Percentiles rank a stretch among this genome's conserved stretches.
phyloP scores from a whole-genome alignment of 2,329 filamentous ascomycete species.

The Zalaria obscura region DNA sequence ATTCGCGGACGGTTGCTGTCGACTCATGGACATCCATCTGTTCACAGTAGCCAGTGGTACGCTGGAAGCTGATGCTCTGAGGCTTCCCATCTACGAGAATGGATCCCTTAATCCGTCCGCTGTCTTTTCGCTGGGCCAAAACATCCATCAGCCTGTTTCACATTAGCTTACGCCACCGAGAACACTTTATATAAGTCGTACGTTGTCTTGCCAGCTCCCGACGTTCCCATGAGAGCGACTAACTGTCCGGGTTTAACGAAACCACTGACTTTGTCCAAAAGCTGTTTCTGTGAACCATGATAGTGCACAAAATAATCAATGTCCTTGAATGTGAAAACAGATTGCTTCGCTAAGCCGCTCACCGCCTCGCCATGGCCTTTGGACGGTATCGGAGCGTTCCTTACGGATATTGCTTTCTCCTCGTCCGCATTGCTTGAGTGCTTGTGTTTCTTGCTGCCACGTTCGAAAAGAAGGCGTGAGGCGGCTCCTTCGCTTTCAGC shows the following conservation, averaged over 20 bases:
- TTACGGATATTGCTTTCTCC: no score
- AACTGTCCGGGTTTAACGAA: slow-evolving; percentile 43
- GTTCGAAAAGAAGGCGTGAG: no score
- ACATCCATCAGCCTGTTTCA: slow-evolving; percentile 42
- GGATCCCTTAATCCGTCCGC: slow-evolving; percentile 50
- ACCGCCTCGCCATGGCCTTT: no score
- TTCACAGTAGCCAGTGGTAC: slow-evolving; percentile 56
- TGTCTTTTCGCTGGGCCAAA: slow-evolving; percentile 42
- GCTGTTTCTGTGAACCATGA: slow-evolving; percentile 33
- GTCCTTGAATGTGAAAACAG: slow-evolving; percentile 31
- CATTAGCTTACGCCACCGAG: no score
- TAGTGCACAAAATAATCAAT: slow-evolving; percentile 40
- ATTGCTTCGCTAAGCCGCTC: no score
- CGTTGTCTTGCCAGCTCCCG: slow-evolving; percentile 73
- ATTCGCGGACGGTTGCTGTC: slow-evolving; percentile 42
- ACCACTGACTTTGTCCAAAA: slow-evolving; percentile 39
- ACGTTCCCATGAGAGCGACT: slow-evolving; percentile 58
- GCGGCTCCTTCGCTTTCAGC: no score
- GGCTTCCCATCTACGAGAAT: slow-evolving; percentile 50
- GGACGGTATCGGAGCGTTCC: no score
- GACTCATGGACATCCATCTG: slow-evolving; percentile 52
- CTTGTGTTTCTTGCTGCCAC: no score
- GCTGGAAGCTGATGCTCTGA: slow-evolving; percentile 43
- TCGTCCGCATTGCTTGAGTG: no score
- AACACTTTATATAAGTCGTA: no score